These are phyloP conservation scores for Argentina anserina DNA, from an alignment of 306 rosid species.

Conservation along the genomic window DNA sequence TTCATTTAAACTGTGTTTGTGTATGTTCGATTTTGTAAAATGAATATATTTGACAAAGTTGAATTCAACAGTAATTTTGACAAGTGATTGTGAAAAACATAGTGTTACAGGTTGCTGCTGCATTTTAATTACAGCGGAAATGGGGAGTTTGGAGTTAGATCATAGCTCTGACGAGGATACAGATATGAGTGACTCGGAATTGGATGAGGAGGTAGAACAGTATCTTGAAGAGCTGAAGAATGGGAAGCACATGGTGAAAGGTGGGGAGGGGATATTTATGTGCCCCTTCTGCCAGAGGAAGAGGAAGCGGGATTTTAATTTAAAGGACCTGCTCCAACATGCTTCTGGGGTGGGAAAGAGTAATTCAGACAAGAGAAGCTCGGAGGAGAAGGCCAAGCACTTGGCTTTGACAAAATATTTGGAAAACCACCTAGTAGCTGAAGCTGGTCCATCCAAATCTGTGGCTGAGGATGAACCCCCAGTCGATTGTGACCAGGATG, in stretches of 20 bases:
- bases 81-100: not conserved
- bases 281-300: slow-evolving; percentile 81
- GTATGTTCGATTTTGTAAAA: not conserved
- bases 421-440: slow-evolving; percentile 46
- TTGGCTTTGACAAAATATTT: slow-evolving; percentile 68
- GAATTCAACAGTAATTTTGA: not conserved
- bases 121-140: slow-evolving; percentile 25
- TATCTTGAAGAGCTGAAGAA: slow-evolving; percentile 59
- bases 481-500: slow-evolving; percentile 46
- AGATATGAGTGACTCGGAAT: slow-evolving; percentile 52
- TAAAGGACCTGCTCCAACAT: slow-evolving; percentile 74
- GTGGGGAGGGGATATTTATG: slow-evolving; percentile 44
- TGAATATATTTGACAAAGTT: not conserved
- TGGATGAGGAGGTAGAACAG: slow-evolving; percentile 49
- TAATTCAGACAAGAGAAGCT: slow-evolving; percentile 64
- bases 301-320: slow-evolving; percentile 50
- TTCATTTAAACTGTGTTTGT: not conserved
- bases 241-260: slow-evolving; percentile 53
- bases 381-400: slow-evolving; percentile 74
- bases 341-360: slow-evolving; percentile 94
- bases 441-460: slow-evolving; percentile 47
- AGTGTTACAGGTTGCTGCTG: slow-evolving; percentile 24
- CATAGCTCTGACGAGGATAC: slow-evolving; percentile 48
- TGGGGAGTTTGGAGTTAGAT: slow-evolving; percentile 35
- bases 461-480: slow-evolving; percentile 40